These are phyloP conservation scores for Hymenoscyphus albidus DNA, from an alignment of 2,329 filamentous ascomycete genomes.

Conservation along the genomic window DNA sequence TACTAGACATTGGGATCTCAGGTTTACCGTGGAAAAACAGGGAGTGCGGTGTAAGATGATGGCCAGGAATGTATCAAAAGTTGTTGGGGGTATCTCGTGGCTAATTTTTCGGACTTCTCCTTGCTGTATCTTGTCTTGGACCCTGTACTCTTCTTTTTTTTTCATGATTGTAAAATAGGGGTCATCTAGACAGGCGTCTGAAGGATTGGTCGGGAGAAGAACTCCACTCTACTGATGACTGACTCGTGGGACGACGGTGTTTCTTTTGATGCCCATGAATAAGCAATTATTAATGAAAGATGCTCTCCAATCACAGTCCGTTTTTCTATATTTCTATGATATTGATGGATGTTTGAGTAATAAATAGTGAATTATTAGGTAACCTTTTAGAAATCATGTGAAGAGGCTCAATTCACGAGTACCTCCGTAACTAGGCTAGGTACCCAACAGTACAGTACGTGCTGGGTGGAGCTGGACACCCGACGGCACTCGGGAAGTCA, in stretches of 20 bases:
- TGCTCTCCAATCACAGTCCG: not conserved
- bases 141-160: constrained; percentile 15
- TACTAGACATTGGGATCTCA: not conserved
- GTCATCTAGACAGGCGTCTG: constrained; percentile 23
- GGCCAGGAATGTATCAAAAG: constrained; percentile 27
- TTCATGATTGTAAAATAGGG: constrained; percentile 29
- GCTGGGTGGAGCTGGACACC: not conserved
- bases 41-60: not conserved
- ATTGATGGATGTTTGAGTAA: not conserved
- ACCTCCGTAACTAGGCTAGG: not conserved
- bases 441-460: not conserved
- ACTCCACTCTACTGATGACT: constrained; percentile 24
- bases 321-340: not conserved
- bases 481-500: constrained; percentile 4
- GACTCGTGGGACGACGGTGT: constrained; percentile 7
- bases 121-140: constrained; percentile 28
- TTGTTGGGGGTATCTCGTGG: constrained; percentile 12
- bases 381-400: constrained; percentile 6
- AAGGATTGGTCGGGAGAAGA: constrained; percentile 13
- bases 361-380: not conserved
- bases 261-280: constrained; percentile 14
- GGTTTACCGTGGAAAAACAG: not conserved
- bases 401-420: not conserved
- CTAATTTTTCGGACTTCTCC: constrained; percentile 15
- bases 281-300: constrained; percentile 15